A percentile compares a stretch with the other conserved stretches of the same genome.
Conservation (phyloP, 106 monocot species). For the Dioscorea alata region DNA sequence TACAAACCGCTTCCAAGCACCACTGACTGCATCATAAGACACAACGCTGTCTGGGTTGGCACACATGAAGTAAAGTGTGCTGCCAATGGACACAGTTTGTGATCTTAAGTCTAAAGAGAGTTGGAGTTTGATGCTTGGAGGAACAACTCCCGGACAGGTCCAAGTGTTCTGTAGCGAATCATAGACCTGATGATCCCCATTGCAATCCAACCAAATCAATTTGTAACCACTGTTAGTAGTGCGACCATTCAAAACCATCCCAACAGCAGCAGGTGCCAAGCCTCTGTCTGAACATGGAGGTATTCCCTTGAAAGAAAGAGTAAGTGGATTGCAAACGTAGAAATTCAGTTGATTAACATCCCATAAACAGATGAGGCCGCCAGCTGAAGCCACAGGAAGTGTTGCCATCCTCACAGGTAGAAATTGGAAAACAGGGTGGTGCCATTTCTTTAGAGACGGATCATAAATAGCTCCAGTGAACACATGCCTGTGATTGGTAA, state of each 20-base stretch:
- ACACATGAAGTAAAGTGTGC: slow-evolving; percentile 68
- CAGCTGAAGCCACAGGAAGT: slow-evolving; percentile 64
- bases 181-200: slow-evolving; percentile 68
- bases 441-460: slow-evolving; percentile 63
- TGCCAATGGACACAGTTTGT: slow-evolving; percentile 49
- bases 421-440: slow-evolving; percentile 36
- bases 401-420: slow-evolving; percentile 28
- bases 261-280: slow-evolving; percentile 55
- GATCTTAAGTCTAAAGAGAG: slow-evolving; percentile 64
- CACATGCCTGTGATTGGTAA: slow-evolving; percentile 20
- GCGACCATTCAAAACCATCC: slow-evolving; percentile 58
- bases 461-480: slow-evolving; percentile 57
- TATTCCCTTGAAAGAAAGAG: slow-evolving; percentile 45
- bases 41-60: slow-evolving; percentile 70
- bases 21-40: slow-evolving; percentile 40
- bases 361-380: slow-evolving; percentile 77
- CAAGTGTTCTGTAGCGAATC: slow-evolving; percentile 50
- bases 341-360: slow-evolving; percentile 51
- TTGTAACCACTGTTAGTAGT: slow-evolving; percentile 43
- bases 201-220: slow-evolving; percentile 55
- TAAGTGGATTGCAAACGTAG: slow-evolving; percentile 72
- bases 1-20: slow-evolving; percentile 58
- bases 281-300: slow-evolving; percentile 38
- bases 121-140: slow-evolving; percentile 51
- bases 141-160: slow-evolving; percentile 36